Conservation (phyloP, 2,329 filamentous ascomycete genomes). For the Amauroascus verrucosus region DNA sequence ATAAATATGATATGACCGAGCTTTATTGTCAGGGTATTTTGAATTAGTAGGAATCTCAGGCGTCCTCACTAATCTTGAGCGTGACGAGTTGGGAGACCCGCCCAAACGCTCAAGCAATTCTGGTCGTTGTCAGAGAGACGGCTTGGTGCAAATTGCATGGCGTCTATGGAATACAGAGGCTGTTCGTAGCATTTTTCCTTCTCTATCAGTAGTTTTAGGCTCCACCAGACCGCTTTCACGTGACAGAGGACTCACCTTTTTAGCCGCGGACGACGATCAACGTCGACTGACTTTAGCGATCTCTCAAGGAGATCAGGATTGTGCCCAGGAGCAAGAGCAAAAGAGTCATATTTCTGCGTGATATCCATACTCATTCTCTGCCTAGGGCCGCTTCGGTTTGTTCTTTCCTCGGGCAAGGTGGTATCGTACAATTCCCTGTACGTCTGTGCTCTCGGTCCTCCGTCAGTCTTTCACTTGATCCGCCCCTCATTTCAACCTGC, state of each 20-base stretch:
- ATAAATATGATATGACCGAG: background rate
- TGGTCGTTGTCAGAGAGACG: too few species aligned
- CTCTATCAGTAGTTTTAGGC: too few species aligned
- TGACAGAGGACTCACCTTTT: background rate
- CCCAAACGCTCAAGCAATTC: background rate
- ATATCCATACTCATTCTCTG: background rate
- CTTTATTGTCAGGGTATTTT: too few species aligned
- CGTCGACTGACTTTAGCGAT: background rate
- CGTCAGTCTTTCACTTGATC: background rate
- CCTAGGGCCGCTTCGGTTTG: background rate
- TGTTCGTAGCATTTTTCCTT: background rate
- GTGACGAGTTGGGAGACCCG: background rate
- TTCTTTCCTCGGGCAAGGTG: background rate
- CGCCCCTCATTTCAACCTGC: background rate
- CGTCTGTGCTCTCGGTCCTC: background rate
- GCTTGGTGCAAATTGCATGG: too few species aligned
- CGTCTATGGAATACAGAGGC: too few species aligned
- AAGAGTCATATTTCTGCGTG: background rate
- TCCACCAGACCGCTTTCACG: conserved; percentile 3
- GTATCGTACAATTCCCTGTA: conserved; percentile 3
- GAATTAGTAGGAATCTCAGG: too few species aligned
- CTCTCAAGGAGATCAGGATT: background rate
- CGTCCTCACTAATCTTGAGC: background rate
- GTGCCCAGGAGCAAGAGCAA: background rate
- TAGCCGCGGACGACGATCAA: background rate